Conservation (phyloP, 2,329 filamentous ascomycete species). For the Corinectria fuckeliana region DNA sequence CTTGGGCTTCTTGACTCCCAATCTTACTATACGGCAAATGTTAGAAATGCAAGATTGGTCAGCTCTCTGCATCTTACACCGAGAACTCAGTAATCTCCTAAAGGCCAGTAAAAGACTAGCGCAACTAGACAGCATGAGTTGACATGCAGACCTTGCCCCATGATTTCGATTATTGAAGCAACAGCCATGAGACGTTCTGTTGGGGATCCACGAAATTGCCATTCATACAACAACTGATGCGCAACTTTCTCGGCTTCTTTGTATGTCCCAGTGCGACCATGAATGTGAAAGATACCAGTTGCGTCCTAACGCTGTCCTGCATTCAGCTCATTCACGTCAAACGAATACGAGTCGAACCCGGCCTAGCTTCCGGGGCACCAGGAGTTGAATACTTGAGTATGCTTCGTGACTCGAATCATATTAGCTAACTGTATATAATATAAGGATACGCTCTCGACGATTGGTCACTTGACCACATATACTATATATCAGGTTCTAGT, state of each 20-base stretch:
- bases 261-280: conserved; percentile 1
- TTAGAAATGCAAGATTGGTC: neutral
- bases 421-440: too few relatives aligned
- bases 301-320: neutral
- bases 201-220: neutral
- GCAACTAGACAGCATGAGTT: accelerated
- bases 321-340: neutral
- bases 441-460: conserved; percentile 4
- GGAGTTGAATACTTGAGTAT: too few relatives aligned
- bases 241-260: neutral
- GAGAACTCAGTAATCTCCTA: neutral
- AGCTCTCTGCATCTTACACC: neutral
- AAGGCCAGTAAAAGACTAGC: neutral
- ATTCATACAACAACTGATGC: neutral
- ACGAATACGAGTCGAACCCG: neutral
- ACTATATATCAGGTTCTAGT: neutral
- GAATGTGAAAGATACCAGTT: conserved; percentile 1
- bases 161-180: conserved; percentile 7
- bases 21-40: neutral
- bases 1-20: neutral
- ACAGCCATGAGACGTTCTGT: neutral
- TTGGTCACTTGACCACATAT: neutral
- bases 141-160: neutral
- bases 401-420: too few relatives aligned
- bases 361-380: too few relatives aligned